Conservation (phyloP, 352 stramenopile species). For the Thraustochytrium striatum region DNA sequence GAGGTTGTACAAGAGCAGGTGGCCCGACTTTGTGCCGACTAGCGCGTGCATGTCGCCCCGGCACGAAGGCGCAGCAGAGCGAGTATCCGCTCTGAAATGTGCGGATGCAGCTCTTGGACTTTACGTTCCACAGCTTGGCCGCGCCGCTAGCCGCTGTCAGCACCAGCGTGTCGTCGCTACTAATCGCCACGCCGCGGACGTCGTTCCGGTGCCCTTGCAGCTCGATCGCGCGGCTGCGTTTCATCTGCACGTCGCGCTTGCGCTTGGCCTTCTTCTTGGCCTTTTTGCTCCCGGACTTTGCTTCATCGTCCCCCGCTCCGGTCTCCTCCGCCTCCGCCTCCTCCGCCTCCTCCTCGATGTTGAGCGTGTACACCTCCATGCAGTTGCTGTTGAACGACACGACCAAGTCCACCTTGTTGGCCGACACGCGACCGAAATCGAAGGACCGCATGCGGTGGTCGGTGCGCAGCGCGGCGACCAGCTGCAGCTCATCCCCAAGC, state of each 20-base stretch:
- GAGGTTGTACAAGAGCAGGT: constrained; percentile 72
- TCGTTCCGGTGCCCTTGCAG: constrained; percentile 83
- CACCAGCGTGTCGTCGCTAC: constrained; percentile 79
- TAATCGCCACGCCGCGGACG: constrained; percentile 77
- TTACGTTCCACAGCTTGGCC: constrained; percentile 86
- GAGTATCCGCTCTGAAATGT: constrained; percentile 72
- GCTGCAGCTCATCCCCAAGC: constrained; percentile 69
- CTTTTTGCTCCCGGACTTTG: constrained; percentile 1
- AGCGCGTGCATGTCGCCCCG: constrained; percentile 93
- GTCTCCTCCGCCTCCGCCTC: no score
- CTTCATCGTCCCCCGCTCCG: constrained; percentile 11
- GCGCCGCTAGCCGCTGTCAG: constrained; percentile 73
- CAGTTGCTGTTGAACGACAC: constrained; percentile 82
- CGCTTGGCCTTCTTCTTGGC: constrained; percentile 30
- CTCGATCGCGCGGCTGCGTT: constrained; percentile 61
- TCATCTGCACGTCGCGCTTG: constrained; percentile 30
- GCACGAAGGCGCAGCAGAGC: constrained; percentile 88
- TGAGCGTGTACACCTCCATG: constrained; percentile 72
- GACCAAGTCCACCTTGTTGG: constrained; percentile 69
- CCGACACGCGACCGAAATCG: constrained; percentile 57
- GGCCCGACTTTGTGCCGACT: constrained; percentile 92
- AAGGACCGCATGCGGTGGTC: constrained; percentile 79
- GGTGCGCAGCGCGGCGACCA: constrained; percentile 73
- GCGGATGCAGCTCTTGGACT: constrained; percentile 79
- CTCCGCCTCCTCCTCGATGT: constrained; percentile 34